These are phyloP conservation scores for Metschnikowia similis DNA, from an alignment of 805 yeast species.

Conservation along the genomic window DNA sequence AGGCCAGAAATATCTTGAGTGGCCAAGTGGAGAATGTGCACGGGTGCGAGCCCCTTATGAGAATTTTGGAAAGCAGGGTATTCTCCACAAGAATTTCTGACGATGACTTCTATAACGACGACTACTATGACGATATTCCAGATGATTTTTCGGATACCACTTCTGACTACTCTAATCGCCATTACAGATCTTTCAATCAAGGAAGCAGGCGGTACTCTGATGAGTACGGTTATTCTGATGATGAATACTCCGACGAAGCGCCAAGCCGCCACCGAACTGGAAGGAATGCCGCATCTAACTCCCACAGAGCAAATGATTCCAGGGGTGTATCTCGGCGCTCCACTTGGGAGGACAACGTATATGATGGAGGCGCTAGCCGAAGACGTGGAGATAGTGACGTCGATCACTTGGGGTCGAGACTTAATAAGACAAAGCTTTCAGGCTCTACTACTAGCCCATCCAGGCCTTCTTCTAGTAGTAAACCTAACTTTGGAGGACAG, in stretches of 20 bases:
- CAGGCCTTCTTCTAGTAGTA: conserved; percentile 37
- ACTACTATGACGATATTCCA: conserved; percentile 68
- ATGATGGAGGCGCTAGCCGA: conserved; percentile 44
- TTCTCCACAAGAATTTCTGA: conserved; percentile 55
- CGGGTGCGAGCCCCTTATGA: conserved; percentile 79
- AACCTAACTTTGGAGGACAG: conserved; percentile 37
- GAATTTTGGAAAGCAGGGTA: conserved; percentile 81
- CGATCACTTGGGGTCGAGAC: conserved; percentile 31
- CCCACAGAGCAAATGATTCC: conserved; percentile 7
- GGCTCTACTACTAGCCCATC: conserved; percentile 23
- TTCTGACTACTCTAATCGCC: conserved; percentile 28
- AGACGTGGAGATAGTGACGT: conserved; percentile 31
- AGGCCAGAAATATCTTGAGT: conserved; percentile 77
- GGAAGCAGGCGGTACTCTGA: conserved; percentile 26
- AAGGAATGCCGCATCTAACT: conserved; percentile 17
- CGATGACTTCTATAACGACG: conserved; percentile 55
- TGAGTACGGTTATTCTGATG: conserved; percentile 33
- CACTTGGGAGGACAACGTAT: conserved; percentile 85
- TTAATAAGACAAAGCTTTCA: conserved; percentile 29
- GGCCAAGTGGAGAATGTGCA: conserved; percentile 95
- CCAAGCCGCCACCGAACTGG: conserved; percentile 20
- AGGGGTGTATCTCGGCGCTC: conserved; percentile 27
- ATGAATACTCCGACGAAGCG: conserved; percentile 35
- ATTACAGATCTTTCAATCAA: conserved; percentile 16
- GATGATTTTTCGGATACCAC: conserved; percentile 59